Evolutionary conservation across 805 yeast genomes (phyloP), one percentile per base, ranked within the genome.

Genomic region (Starmerella powellii): DNA sequence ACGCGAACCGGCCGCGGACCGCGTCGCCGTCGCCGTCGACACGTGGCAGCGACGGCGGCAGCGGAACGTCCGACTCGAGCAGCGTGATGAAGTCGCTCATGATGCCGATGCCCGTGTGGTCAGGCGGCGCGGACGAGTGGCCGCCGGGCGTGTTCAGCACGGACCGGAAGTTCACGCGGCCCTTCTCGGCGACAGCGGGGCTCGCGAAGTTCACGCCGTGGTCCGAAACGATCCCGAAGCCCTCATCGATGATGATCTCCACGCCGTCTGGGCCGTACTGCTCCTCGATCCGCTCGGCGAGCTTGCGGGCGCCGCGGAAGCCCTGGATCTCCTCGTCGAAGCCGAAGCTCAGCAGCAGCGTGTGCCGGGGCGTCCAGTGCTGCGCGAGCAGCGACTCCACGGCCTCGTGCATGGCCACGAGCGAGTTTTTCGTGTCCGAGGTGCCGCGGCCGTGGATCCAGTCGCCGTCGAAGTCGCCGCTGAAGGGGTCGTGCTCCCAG

Each of bases 81-180:
- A 57, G 52, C 16, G 65, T 59, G 11, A 76, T 67, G 44, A 83
- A 65, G 42, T 78, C 75, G 2, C 83, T 67, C 40, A 78, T 65
- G 27, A 82, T 71, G 13, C 91, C 94, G 61, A 84, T 80, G 2
- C 81, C 71, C 10, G 93, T 82, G 55, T 83, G 91, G 42, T 73
- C 79, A 5, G 88, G 88, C 11, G 93, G 93, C 28, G 71, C 59
- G 8, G 87, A 78, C 1, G 88, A 75, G 57, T 82, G 93, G 4
- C 93, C 93, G 34, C 93, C 93, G 15, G 76, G 73, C 26, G 83
- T 76, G 30, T 62, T 62, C 38, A 81, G 61, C 10, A 68, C 66
- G 37, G 78, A 63, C 19, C 52, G 45, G 6, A 69, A 53, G 50
- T 76, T 76, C 24, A 76, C 56, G 44, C 68, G 68, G 10, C 83